Base-by-base conservation (phyloP, 768 basidiomycete species). In the Suillus americanus region DNA sequence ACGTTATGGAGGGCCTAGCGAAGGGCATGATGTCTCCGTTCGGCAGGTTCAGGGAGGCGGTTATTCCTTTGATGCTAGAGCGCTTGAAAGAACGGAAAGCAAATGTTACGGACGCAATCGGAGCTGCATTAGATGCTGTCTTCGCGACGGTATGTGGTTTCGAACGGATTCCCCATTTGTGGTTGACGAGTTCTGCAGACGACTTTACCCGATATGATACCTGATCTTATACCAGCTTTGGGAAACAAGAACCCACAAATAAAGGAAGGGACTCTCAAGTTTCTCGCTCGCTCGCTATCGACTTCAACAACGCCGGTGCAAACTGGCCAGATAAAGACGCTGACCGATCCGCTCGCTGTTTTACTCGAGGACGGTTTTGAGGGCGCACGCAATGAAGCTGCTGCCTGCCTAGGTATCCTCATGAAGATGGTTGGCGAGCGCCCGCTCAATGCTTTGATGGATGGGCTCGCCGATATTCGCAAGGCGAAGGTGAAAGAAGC, bases 371-470 rank as follows among this genome's bases (percentile, higher is more conserved):
- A 99, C 73, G 85, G 91, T 13, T 89, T 87, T 66, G 97, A 94
- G 73, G 91, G 91, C 37, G 94, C 95, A 30, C 85, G 97, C 51
- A 90, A 89, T 63, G 92, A 95, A 68, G 93, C 95, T n/a, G 95
- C 95, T 0, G 84, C 84, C 45, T 91, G 89, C 69, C 81, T 99
- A 40, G 97, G 97, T 20, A 89, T 88, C 0, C 78, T 99, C 69
- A 96, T 96, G 92, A 98, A 93, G 81, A 96, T 99, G 85, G 86
- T 99, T 13, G 97, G 97, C 25, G 97, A 99, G 73, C 83, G 97
- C 35, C 89, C 91, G 20, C 83, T 99, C 53, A 95, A 91, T 72
- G 93, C 93, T 1, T 80, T 92, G 8, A 84, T 97, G 81, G 96
- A 98, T 66, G 81, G 85, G 10, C 80, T 99, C 63, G 88, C 92